Conservation (phyloP, 495 filamentous ascomycete species). For the Pyrenula aspistea region DNA sequence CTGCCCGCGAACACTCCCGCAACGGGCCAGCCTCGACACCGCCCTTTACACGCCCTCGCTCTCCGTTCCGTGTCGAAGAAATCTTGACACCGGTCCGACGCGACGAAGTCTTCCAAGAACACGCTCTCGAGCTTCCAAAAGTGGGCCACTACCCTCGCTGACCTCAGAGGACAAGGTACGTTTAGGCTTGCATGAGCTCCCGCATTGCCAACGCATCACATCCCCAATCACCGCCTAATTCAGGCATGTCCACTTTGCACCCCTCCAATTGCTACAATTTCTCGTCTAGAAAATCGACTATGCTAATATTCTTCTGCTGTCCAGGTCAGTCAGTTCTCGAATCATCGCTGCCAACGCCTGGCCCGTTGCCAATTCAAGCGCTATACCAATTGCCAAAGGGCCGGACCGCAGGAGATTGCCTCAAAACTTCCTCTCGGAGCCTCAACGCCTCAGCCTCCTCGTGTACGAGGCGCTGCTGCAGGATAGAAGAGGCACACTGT, state of each 20-base stretch:
- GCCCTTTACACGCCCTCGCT: neutral
- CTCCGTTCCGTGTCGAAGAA: neutral
- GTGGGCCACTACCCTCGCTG: conserved; percentile 6
- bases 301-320: conserved; percentile 1
- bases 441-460: conserved; percentile 16
- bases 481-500: conserved; percentile 15
- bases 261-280: conserved; percentile 4
- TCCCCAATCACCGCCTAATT: conserved; percentile 14
- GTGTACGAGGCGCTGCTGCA: conserved; percentile 4
- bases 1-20: neutral
- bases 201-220: conserved; percentile 38
- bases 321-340: neutral
- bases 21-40: neutral
- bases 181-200: conserved; percentile 23
- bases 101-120: neutral
- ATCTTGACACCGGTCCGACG: neutral
- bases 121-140: neutral
- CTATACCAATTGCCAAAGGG: conserved; percentile 2
- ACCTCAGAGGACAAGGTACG: conserved; percentile 33
- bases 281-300: neutral
- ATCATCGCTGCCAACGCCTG: neutral
- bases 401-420: conserved; percentile 17
- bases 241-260: conserved; percentile 10
- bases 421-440: conserved; percentile 13
- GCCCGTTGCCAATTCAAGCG: neutral